Evolutionary conservation across 2,329 filamentous ascomycete species (phyloP).

Genomic region (Claviceps maximensis): DNA sequence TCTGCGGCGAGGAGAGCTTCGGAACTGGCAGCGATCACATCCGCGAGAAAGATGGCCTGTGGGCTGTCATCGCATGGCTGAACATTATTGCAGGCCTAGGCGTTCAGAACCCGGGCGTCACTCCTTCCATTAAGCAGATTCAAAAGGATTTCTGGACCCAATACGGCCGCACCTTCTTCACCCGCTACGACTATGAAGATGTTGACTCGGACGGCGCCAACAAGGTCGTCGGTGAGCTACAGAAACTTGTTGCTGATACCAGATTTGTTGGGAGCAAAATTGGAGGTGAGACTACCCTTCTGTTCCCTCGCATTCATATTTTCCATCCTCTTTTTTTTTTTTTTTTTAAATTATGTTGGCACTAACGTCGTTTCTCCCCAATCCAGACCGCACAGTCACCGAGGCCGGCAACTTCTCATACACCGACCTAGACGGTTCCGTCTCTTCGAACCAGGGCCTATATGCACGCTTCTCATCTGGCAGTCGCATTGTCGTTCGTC

Average conservation of each 20-base stretch:
- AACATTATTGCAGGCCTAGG: constrained; percentile 96
- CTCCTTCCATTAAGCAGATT: constrained; percentile 88
- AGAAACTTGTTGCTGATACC: constrained; percentile 60
- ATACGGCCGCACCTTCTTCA: constrained; percentile 98
- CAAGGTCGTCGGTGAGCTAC: constrained; percentile 74
- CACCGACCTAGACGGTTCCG: constrained; percentile 94
- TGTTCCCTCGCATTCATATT: background rate
- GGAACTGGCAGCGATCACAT: constrained; percentile 98
- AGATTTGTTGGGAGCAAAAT: constrained; percentile 73
- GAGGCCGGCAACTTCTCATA: constrained; percentile 96
- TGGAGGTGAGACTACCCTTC: constrained; percentile 37
- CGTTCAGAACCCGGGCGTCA: constrained; percentile 63
- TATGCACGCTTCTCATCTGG: constrained; percentile 91
- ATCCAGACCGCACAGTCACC: constrained; percentile 58
- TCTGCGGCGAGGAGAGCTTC: constrained; percentile 97
- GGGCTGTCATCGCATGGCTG: constrained; percentile 94
- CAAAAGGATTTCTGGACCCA: constrained; percentile 94
- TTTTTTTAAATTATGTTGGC: background rate
- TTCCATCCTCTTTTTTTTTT: background rate
- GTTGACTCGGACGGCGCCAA: constrained; percentile 83
- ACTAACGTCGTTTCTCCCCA: constrained; percentile 1
- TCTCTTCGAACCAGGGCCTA: constrained; percentile 90
- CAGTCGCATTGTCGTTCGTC: constrained; percentile 84
- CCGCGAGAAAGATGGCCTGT: constrained; percentile 95
- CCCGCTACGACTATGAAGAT: constrained; percentile 95